Percentiles rank a stretch among this genome's conserved stretches.
These are phyloP conservation scores for Suhomyces wounanorum DNA, from an alignment of 1,139 yeast species.

Conservation along the genomic window DNA sequence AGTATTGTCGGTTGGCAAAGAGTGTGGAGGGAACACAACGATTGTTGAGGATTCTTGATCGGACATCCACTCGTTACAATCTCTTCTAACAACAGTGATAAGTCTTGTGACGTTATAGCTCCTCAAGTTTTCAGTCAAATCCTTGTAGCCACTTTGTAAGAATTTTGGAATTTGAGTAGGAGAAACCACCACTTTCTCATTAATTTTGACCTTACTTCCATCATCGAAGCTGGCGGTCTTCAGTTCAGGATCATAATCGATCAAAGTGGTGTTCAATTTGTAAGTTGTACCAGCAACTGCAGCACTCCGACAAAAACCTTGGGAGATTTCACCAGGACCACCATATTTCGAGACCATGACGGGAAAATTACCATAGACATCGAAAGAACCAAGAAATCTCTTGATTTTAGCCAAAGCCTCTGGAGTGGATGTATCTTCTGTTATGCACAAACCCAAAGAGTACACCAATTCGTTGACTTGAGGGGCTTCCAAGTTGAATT, in stretches of 20 bases:
- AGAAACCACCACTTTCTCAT: slow-evolving; percentile 72
- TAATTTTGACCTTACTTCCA: slow-evolving; percentile 70
- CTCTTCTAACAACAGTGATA: slow-evolving; percentile 80
- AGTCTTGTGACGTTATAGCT: slow-evolving; percentile 64
- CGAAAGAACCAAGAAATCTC: slow-evolving; percentile 82
- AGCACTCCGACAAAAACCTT: slow-evolving; percentile 96
- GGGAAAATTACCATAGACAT: slow-evolving; percentile 93
- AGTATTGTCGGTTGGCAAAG: slow-evolving; percentile 66
- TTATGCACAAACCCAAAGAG: slow-evolving; percentile 79
- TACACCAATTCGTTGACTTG: slow-evolving; percentile 82
- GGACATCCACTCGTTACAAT: slow-evolving; percentile 89
- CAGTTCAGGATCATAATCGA: slow-evolving; percentile 61
- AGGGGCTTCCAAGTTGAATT: slow-evolving; percentile 70
- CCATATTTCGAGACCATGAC: slow-evolving; percentile 91
- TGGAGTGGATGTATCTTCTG: slow-evolving; percentile 61
- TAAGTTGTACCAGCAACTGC: slow-evolving; percentile 98
- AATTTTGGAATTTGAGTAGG: slow-evolving; percentile 69
- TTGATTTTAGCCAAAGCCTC: slow-evolving; percentile 79
- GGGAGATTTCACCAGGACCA: slow-evolving; percentile 94
- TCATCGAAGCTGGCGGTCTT: slow-evolving; percentile 76
- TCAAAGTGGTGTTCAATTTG: slow-evolving; percentile 69
- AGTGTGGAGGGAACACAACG: slow-evolving; percentile 91
- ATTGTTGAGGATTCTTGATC: slow-evolving; percentile 82
- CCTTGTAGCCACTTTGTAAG: slow-evolving; percentile 37
- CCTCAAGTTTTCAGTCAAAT: slow-evolving; percentile 41